Evolutionary conservation across 1,284 basidiomycete genomes (phyloP).

Genomic region (Ustilago loliicola): DNA sequence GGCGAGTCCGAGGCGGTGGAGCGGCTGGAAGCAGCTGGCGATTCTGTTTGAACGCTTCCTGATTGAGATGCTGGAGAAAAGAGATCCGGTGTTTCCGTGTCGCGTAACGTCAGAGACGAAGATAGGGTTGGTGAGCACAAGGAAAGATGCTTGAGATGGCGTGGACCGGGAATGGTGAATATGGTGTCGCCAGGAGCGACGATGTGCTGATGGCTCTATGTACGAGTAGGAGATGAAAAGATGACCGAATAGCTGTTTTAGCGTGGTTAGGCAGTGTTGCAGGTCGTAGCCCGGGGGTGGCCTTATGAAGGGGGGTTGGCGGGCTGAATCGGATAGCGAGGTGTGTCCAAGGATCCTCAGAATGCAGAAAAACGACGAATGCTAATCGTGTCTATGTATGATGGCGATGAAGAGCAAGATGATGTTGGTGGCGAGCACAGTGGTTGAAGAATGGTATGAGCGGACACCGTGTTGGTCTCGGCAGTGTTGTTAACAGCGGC

Average conservation of each 20-base stretch:
- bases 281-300: not conserved
- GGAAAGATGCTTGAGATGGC: constrained; percentile 53
- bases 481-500: not conserved
- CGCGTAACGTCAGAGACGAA: constrained; percentile 24
- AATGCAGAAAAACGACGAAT: too few species aligned
- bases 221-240: not conserved
- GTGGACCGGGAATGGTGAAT: constrained; percentile 45
- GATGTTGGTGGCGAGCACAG: constrained; percentile 4
- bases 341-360: not conserved
- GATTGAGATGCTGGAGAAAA: constrained; percentile 26
- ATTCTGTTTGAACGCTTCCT: constrained; percentile 2
- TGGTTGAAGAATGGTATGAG: not conserved
- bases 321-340: not conserved
- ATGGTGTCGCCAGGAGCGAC: constrained; percentile 10
- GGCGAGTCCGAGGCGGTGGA: constrained; percentile 30
- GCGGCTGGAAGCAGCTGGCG: constrained; percentile 4
- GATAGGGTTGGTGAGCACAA: constrained; percentile 44
- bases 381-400: not conserved
- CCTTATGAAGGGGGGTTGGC: not conserved
- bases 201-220: constrained; percentile 2
- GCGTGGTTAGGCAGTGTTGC: not conserved
- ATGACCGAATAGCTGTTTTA: too few species aligned
- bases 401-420: not conserved
- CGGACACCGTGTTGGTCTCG: constrained; percentile 23
- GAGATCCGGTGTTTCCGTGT: constrained; percentile 19